A percentile compares a stretch with the other conserved stretches of the same genome.
phyloP scores from a whole-genome alignment of 768 basidiomycete species.

The Coprinellus micaceus region DNA sequence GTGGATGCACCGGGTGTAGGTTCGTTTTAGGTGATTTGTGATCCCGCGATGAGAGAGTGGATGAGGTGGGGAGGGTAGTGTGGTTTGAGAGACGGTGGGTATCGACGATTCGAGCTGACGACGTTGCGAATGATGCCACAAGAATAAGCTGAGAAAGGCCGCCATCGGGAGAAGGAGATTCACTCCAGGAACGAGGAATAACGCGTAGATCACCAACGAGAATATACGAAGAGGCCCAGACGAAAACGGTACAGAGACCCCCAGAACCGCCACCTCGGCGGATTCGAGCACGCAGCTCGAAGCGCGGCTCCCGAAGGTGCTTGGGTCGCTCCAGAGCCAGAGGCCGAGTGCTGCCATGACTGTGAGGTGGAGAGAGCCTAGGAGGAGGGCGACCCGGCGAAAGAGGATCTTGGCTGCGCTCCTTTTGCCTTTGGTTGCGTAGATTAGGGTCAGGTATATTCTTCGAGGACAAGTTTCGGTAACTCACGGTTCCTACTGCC shows the following conservation, averaged over 20 bases:
- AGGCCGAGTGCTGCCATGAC: conserved; percentile 5
- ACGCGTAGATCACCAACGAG: conserved; percentile 3
- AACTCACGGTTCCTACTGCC: no score
- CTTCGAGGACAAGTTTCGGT: background rate
- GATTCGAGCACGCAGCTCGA: background rate
- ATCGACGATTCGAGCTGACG: background rate
- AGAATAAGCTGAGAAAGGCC: background rate
- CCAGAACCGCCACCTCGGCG: background rate
- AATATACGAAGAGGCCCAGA: background rate
- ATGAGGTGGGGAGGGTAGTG: no score
- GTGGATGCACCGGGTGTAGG: background rate
- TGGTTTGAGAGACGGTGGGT: no score
- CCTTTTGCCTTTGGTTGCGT: background rate
- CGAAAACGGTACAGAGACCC: background rate
- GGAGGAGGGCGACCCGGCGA: background rate
- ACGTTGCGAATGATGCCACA: background rate
- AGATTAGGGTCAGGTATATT: background rate
- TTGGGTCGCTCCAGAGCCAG: conserved; percentile 10
- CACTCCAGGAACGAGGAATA: background rate
- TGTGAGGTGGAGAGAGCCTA: conserved; percentile 7
- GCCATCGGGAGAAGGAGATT: conserved; percentile 1
- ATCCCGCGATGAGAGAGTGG: no score
- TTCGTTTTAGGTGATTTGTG: background rate
- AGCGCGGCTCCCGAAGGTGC: background rate
- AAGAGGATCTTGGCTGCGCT: background rate